phyloP scores from a whole-genome alignment of 129 eudicot genomes.

The Centella asiatica region DNA sequence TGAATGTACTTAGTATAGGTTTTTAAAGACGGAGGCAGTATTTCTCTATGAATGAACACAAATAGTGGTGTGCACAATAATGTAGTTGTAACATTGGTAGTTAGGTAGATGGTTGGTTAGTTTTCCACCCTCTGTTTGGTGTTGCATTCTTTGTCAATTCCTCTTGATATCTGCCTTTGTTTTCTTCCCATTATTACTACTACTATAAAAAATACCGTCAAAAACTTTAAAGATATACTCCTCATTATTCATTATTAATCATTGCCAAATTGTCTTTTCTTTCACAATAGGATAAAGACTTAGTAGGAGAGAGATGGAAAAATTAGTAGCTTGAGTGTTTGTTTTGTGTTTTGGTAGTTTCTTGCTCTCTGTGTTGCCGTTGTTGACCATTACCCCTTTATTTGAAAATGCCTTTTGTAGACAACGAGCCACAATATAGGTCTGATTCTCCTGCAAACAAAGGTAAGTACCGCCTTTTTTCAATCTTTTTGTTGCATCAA shows the following conservation, averaged over 20 bases:
- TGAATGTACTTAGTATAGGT: too few relatives aligned
- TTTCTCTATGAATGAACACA: too few relatives aligned
- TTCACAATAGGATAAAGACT: slow-evolving; percentile 1
- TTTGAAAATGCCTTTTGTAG: too few relatives aligned
- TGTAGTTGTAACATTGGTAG: background rate
- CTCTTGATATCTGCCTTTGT: background rate
- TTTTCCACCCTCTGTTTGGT: background rate
- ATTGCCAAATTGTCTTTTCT: background rate
- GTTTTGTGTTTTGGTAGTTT: slow-evolving; percentile 25
- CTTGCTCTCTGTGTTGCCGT: slow-evolving; percentile 41
- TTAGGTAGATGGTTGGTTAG: background rate
- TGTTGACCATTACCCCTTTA: slow-evolving; percentile 30
- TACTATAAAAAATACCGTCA: background rate
- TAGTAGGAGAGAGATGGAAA: background rate
- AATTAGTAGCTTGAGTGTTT: background rate
- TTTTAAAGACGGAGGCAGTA: too few relatives aligned
- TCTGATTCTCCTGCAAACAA: slow-evolving; percentile 6
- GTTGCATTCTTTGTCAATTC: background rate
- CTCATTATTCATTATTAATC: slow-evolving; percentile 1
- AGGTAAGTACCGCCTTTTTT: slow-evolving; percentile 16
- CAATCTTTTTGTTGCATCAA: background rate
- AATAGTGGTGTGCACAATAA: too few relatives aligned
- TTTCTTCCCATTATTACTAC: background rate
- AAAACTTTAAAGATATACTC: too few relatives aligned
- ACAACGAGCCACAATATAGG: background rate